Evolutionary conservation across 2,329 filamentous ascomycete species (phyloP).

Genomic region (Fusarium avenaceum): DNA sequence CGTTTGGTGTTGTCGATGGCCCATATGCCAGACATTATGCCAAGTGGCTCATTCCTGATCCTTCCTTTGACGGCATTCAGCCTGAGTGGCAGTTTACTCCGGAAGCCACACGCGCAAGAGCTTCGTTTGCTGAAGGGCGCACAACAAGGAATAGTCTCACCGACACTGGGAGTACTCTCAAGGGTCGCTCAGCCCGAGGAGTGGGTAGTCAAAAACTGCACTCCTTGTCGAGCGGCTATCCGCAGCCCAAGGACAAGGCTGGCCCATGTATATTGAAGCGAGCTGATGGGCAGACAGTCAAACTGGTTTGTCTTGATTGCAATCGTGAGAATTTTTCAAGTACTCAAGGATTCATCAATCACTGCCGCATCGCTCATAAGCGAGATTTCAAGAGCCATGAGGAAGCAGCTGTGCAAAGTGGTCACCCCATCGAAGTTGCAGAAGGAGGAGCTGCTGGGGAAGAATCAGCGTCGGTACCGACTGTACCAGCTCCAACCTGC

Average conservation of each 20-base stretch:
- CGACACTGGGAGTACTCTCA: constrained; percentile 59
- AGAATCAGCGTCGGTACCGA: constrained; percentile 42
- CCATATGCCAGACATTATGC: constrained; percentile 95
- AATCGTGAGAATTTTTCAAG: constrained; percentile 92
- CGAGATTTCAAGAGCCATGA: constrained; percentile 96
- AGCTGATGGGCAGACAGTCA: constrained; percentile 87
- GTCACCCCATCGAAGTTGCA: constrained; percentile 77
- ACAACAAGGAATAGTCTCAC: constrained; percentile 80
- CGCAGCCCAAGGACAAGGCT: constrained; percentile 82
- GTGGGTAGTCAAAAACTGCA: constrained; percentile 73
- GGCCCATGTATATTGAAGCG: constrained; percentile 88
- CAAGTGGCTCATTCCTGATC: constrained; percentile 93
- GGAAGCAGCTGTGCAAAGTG: constrained; percentile 89
- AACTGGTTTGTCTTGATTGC: constrained; percentile 91
- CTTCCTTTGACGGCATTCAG: constrained; percentile 81
- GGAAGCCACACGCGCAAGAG: constrained; percentile 60
- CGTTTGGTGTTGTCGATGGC: constrained; percentile 91
- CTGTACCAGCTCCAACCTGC: constrained; percentile 27
- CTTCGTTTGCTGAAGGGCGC: constrained; percentile 73
- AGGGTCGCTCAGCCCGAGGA: constrained; percentile 64
- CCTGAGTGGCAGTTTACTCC: constrained; percentile 60
- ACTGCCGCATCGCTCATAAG: constrained; percentile 95
- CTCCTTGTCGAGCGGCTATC: constrained; percentile 77
- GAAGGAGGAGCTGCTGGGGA: constrained; percentile 44
- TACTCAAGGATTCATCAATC: constrained; percentile 99